These are phyloP conservation scores for Vigna hirtella DNA, from an alignment of 306 rosid species.

Conservation along the genomic window DNA sequence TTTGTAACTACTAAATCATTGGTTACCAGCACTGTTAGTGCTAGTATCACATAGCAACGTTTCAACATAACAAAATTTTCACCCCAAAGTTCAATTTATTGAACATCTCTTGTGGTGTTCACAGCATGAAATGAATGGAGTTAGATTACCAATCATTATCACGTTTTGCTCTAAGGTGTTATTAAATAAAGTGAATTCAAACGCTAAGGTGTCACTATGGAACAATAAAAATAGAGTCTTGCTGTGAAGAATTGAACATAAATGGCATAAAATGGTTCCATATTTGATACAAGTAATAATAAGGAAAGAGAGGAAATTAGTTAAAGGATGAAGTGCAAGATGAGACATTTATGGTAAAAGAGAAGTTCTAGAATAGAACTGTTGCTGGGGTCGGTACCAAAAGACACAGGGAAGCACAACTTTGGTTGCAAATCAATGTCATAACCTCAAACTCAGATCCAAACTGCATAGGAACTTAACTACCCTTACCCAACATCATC, in stretches of 20 bases:
- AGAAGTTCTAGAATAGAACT: constrained; percentile 34
- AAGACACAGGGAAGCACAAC: neutral
- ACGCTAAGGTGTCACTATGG: neutral
- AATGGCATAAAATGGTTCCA: neutral
- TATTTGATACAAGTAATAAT: neutral
- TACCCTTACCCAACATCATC: constrained; percentile 23
- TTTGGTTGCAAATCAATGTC: constrained; percentile 57
- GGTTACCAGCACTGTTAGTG: neutral
- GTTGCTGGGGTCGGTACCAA: constrained; percentile 17
- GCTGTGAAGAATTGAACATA: neutral
- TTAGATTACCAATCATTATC: constrained; percentile 36
- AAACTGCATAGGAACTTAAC: constrained; percentile 40
- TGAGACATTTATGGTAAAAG: constrained; percentile 1
- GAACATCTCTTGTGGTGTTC: neutral
- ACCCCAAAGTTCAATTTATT: neutral
- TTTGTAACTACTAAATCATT: neutral
- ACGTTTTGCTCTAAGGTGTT: neutral
- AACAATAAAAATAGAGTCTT: neutral
- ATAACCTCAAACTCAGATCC: constrained; percentile 51
- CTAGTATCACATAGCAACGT: neutral
- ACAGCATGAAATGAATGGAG: neutral
- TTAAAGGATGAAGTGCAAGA: neutral
- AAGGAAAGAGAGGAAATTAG: neutral
- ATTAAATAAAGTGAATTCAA: neutral
- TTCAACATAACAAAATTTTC: neutral